Base-by-base conservation (phyloP, 306 rosid genomes). In the Fragaria iinumae region DNA sequence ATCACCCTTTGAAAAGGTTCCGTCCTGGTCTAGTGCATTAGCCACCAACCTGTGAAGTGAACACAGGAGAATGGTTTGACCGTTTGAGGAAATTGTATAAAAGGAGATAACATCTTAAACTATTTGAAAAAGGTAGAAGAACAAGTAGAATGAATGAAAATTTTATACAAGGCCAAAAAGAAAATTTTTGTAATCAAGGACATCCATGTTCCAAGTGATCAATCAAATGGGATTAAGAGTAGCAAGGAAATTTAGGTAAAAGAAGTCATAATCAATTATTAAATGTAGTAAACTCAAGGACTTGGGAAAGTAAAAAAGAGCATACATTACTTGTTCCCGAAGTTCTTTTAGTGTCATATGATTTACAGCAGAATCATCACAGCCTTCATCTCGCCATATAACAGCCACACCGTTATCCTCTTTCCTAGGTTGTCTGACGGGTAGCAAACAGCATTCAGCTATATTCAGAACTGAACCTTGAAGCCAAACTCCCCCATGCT, bases 371-470 rank as follows among this genome's bases (percentile, higher is more conserved):
- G 96, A 81, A 73, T 88, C 80, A 73, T 91, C 90, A 71, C 43
- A 75, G 11, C 93, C 97, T 80, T 93, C 97, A 76, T 81, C 91
- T 78, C 92, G 90, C 96, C 96, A 93, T 6, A 91, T 85, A n/a
- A 93, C 77, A 73, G 98, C 97, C 67, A 77, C 10, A 82, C 90
- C 59, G 48, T 72, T 63, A 44, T 93, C 98, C 20, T 73, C 87
- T 79, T 81, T 91, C 71, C 85, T 87, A 18, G 86, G 92, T 27
- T 83, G 77, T 12, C 67, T 23, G 16, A 65, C 69, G 32, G 97
- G 88, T 39, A 83, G 82, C 85, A 93, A 80, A 83, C 96, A 93
- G 76, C 97, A 90, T 32, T 91, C 89, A 1, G 98, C 96, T 77
- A 91, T 91, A 80, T 91, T 91, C 78, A 93, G 59, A 69, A 87